phyloP scores from a whole-genome alignment of 202 grass and related monocot species.

The Thinopyrum obtusiflorum region DNA sequence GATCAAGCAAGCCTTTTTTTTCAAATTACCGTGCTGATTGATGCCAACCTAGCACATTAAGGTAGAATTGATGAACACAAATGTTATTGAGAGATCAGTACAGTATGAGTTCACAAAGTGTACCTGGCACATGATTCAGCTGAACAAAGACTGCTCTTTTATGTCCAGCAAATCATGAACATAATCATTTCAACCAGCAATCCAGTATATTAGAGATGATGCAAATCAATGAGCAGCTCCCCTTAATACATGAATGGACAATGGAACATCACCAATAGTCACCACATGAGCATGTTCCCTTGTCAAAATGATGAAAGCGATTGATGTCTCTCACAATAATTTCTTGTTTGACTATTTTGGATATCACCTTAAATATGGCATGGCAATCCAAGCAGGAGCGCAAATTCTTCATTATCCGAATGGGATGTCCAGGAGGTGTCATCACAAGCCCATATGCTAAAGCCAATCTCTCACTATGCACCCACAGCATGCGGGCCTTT shows the following conservation, averaged over 20 bases:
- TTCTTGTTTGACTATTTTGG: no score
- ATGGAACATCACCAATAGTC: conserved; percentile 55
- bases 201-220: not conserved
- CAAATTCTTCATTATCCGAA: no score
- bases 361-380: no score
- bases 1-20: not conserved
- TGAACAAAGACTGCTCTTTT: not conserved
- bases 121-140: not conserved
- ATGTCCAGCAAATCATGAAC: not conserved
- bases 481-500: conserved; percentile 58
- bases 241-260: conserved; percentile 3
- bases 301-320: no score
- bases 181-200: not conserved
- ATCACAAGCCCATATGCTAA: no score
- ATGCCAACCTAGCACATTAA: not conserved
- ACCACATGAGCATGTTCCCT: conserved; percentile 59
- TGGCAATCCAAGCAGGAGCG: no score
- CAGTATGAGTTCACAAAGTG: not conserved
- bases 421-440: no score
- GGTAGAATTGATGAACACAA: not conserved
- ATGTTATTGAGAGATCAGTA: not conserved
- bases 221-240: not conserved
- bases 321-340: no score
- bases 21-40: not conserved
- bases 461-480: not conserved